phyloP scores from a whole-genome alignment of 139 green algal genomes.

The Deuterostichococcus epilithicus region DNA sequence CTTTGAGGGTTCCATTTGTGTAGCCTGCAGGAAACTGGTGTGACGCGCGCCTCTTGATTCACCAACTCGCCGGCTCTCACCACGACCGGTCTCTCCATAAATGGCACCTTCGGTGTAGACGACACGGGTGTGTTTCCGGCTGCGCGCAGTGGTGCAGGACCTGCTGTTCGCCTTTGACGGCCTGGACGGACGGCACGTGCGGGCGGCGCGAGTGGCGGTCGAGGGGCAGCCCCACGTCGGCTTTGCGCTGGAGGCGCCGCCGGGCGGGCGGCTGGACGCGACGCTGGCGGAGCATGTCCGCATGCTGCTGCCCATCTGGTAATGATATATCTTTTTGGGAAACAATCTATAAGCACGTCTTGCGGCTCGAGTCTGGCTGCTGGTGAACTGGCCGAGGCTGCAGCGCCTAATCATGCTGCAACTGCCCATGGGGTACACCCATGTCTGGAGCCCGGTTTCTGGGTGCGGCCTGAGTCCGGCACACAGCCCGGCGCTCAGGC shows the following conservation, averaged over 20 bases:
- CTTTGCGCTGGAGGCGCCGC: conserved; percentile 44
- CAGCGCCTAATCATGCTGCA: background rate
- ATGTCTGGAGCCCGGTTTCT: background rate
- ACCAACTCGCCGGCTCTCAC: too few relatives aligned
- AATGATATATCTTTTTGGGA: background rate
- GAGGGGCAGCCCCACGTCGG: conserved; percentile 23
- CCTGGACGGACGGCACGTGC: conserved; percentile 37
- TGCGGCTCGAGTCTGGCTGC: background rate
- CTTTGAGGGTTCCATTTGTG: too few relatives aligned
- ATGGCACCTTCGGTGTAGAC: too few relatives aligned
- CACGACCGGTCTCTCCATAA: too few relatives aligned
- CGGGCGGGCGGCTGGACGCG: conserved; percentile 51
- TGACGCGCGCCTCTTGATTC: too few relatives aligned
- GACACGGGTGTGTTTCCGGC: too few relatives aligned
- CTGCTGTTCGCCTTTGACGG: conserved; percentile 82
- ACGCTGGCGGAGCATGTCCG: conserved; percentile 56
- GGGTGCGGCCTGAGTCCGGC: too few relatives aligned
- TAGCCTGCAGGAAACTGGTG: too few relatives aligned
- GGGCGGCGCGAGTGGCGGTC: background rate
- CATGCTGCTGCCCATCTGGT: conserved; percentile 81
- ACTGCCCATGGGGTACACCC: background rate
- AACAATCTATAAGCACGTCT: background rate
- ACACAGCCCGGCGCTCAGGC: too few relatives aligned
- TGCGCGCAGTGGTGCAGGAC: conserved; percentile 69
- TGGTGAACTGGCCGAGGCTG: background rate